Base-by-base conservation (phyloP, 805 yeast species). In the Alloascoidea hylecoeti region DNA sequence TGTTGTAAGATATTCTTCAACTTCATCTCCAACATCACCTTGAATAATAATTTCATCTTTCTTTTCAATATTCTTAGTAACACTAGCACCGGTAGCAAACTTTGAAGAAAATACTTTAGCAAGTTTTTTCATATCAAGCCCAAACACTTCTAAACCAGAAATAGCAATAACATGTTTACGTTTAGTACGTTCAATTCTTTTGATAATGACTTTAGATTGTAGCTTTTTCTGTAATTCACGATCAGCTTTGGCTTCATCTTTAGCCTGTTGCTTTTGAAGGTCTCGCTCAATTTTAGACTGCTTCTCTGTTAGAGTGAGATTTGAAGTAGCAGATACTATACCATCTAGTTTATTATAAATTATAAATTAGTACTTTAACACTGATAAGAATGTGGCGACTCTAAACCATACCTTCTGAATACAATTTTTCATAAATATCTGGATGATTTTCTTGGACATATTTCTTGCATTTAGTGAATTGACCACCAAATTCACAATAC, bases 31-130 rank as follows among this genome's bases (percentile, higher is more conserved):
- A 34, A 88, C 92, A 58, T 89, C 97, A 50, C 97, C 97, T 62
- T 88, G 96, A 42, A 88, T 79, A 41, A 84, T 72, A 40, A 88
- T 74, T 53, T 88, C 97, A 44, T 89, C 96, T 55, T 81, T 83
- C 60, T 88, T 88, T 46, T 88, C 97, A 3, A 76, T 86, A 45
- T 75, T 82, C 60, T 88, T 88, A 3, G 86, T 77, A 12, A 88
- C 95, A 16, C 92, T 76, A 18, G 96, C 89, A 38, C 97, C 97
- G 5, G 96, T 88, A 12, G 97, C 97, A 53, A 89, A 88, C 57
- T 82, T 85, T 27, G 92, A 78, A 0, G 96, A 92, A 58, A 89
- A 88, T 0, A 86, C 77, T 66, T 89, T 89, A 35, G 95, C 82
- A 46, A 85, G 66, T 53, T 86, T 88, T 64, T 88, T 88, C 73